Evolutionary conservation across 345 rosid genomes (phyloP).

Genomic region (Salix suchowensis): DNA sequence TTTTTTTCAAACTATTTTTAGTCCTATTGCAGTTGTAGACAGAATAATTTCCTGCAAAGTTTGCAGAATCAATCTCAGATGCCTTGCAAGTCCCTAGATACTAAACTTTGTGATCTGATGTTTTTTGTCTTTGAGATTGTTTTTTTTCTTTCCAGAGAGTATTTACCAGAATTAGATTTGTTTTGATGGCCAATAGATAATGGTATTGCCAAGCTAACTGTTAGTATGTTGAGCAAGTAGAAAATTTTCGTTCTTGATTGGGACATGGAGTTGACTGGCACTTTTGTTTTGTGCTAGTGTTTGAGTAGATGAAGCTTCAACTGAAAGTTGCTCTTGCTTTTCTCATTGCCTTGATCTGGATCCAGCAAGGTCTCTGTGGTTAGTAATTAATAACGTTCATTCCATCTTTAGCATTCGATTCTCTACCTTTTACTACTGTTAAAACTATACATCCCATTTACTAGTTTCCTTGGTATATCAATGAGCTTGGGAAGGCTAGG

Average conservation of each 20-base stretch:
- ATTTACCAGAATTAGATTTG: background rate
- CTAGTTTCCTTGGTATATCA: background rate
- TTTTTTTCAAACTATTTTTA: background rate
- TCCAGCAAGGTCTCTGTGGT: slow-evolving; percentile 69
- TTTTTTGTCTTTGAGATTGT: background rate
- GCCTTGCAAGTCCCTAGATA: background rate
- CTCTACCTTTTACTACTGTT: background rate
- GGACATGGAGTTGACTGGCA: slow-evolving; percentile 11
- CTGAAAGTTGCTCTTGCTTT: slow-evolving; percentile 37
- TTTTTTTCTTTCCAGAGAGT: background rate
- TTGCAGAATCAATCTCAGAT: background rate
- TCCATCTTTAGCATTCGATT: background rate
- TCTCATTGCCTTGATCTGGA: slow-evolving; percentile 42
- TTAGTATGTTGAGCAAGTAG: background rate
- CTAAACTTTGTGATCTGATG: background rate
- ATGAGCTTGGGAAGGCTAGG: background rate
- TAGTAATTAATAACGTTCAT: slow-evolving; percentile 26
- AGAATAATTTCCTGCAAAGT: background rate
- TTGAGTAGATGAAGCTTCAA: slow-evolving; percentile 52
- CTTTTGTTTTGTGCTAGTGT: slow-evolving; percentile 24
- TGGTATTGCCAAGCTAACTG: slow-evolving; percentile 2
- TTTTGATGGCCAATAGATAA: background rate
- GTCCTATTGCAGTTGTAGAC: background rate
- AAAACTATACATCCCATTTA: background rate
- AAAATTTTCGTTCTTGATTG: slow-evolving; percentile 5